Base-by-base conservation (phyloP, 805 yeast species). In the Clavispora santaluciae region DNA sequence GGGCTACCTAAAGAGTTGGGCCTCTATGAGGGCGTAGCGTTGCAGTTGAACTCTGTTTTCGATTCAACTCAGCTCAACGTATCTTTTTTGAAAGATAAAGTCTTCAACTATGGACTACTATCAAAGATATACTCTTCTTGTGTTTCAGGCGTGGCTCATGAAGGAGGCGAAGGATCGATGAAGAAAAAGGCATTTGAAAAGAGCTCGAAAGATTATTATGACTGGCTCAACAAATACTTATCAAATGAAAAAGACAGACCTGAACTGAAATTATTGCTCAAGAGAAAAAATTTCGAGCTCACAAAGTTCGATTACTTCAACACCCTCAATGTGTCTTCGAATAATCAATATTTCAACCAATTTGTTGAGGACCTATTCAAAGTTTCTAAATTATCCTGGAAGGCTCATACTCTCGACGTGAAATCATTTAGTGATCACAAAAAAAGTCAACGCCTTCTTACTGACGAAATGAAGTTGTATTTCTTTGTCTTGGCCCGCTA, bases 291-390 rank as follows among this genome's bases (percentile, higher is more conserved):
- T 0, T 74, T 69, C 49, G 78, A 74, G 43, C 49, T 71, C 1
- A 59, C 66, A 10, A 68, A 75, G 42, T 64, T 70, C 39, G 76
- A 73, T 38, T 75, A 75, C 53, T 59, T 68, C 50, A 70, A 68
- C 45, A 65, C 62, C 30, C 51, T 75, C 37, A 66, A 61, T 24
- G 50, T 54, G 39, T 54, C 64, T 6, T 52, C 62, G 8, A 68
- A 68, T 48, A 68, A 68, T 46, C 72, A 68, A 44, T 68, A 67
- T 44, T 53, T 63, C 33, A 68, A 67, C 49, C 63, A 59, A 40
- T 56, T 68, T 6, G 45, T 62, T 18, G 73, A 68, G 39, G 57
- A 54, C 36, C 42, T 68, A 17, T 62, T 68, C 50, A 66, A 65
- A 41, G 67, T 66, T 39, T 48, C 61, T 4, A 53, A 51, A 35